A percentile compares a stretch with the other conserved stretches of the same genome.
These are phyloP conservation scores for Lecanosticta acicola DNA, from an alignment of 2,329 filamentous ascomycete species.

Conservation along the genomic window DNA sequence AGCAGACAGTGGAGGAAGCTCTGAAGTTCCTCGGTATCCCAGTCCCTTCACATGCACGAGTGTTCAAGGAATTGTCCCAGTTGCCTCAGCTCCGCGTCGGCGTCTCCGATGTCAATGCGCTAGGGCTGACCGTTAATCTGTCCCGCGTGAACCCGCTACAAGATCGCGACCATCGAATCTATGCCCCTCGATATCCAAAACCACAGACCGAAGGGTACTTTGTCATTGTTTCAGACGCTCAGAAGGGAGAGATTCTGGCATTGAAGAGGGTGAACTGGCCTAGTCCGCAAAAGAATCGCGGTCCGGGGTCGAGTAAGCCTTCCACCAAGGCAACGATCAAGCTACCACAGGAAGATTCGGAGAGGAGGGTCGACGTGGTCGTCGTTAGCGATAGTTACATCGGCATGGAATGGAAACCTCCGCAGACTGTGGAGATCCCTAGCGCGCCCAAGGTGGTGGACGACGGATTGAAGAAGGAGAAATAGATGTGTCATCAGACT, in stretches of 20 bases:
- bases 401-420: constrained; percentile 60
- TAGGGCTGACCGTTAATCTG: constrained; percentile 59
- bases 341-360: constrained; percentile 50
- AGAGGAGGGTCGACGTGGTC: constrained; percentile 63
- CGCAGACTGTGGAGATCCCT: constrained; percentile 47
- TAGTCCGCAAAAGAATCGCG: constrained; percentile 30
- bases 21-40: constrained; percentile 52
- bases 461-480: constrained; percentile 26
- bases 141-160: constrained; percentile 61
- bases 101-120: constrained; percentile 55
- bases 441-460: constrained; percentile 28
- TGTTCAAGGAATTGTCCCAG: constrained; percentile 56
- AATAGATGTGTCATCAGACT: background rate
- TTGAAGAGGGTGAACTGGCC: constrained; percentile 82
- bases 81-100: constrained; percentile 66
- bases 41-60: constrained; percentile 40
- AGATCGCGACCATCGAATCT: constrained; percentile 67
- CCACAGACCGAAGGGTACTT: constrained; percentile 94
- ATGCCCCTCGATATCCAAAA: constrained; percentile 86
- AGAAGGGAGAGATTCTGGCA: constrained; percentile 70
- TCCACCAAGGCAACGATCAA: constrained; percentile 55
- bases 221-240: constrained; percentile 64
- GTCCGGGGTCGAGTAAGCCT: constrained; percentile 36
- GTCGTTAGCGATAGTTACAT: constrained; percentile 86
- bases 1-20: constrained; percentile 26